Conservation (phyloP, 2,329 filamentous ascomycete genomes). For the Lachnellula cervina region DNA sequence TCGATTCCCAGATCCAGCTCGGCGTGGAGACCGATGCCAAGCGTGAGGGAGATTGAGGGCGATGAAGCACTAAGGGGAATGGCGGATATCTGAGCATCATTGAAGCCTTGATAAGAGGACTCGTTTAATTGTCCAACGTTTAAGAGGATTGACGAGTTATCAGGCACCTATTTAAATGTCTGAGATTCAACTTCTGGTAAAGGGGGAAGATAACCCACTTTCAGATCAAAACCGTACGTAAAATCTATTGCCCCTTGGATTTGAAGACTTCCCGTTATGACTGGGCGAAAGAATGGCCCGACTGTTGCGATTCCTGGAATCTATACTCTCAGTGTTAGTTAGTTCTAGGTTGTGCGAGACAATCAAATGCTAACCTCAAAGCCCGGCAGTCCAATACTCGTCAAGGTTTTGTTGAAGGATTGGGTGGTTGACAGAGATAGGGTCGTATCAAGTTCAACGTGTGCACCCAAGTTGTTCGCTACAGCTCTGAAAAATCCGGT, state of each 20-base stretch:
- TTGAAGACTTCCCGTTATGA: constrained; percentile 4
- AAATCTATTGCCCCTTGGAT: constrained; percentile 2
- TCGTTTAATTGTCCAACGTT: constrained; percentile 5
- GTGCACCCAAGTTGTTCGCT: constrained; percentile 9
- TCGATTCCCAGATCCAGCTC: constrained; percentile 7
- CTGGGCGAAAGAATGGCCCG: constrained; percentile 8
- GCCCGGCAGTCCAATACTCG: constrained; percentile 6
- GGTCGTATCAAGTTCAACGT: constrained; percentile 5
- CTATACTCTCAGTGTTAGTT: neutral
- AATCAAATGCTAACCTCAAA: constrained; percentile 6
- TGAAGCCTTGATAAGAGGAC: constrained; percentile 5
- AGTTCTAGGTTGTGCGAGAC: no score
- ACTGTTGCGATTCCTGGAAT: constrained; percentile 10
- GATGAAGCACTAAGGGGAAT: constrained; percentile 11
- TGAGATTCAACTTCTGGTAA: neutral
- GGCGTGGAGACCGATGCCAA: constrained; percentile 3
- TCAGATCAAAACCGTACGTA: constrained; percentile 8
- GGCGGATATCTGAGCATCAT: constrained; percentile 1
- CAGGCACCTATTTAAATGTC: constrained; percentile 2
- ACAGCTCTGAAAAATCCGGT: constrained; percentile 9
- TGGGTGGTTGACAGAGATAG: neutral
- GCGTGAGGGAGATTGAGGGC: constrained; percentile 1
- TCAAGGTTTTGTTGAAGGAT: constrained; percentile 4
- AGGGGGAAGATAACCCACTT: neutral
- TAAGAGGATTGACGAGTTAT: constrained; percentile 9